Evolutionary conservation across 345 rosid species (phyloP).

Genomic region (Dipteronia sinensis): DNA sequence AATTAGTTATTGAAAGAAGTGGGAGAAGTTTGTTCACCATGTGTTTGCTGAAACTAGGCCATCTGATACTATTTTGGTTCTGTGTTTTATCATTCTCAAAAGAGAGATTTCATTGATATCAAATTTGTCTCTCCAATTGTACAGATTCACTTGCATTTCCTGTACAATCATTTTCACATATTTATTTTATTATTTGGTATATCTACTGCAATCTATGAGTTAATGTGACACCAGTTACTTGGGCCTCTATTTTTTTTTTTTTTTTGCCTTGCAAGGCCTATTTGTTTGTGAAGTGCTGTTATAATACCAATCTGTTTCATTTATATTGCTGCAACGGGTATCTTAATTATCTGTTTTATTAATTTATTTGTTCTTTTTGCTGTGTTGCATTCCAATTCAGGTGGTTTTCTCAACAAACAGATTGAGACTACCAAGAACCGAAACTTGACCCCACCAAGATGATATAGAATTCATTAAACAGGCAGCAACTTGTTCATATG

Average conservation of each 20-base stretch:
- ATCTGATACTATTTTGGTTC: neutral
- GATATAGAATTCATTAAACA: conserved; percentile 15
- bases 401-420: conserved; percentile 47
- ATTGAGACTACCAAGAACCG: conserved; percentile 29
- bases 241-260: no score
- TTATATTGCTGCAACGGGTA: neutral
- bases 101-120: neutral
- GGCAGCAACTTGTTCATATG: neutral
- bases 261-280: neutral
- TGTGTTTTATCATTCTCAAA: neutral
- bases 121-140: neutral
- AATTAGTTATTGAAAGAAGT: neutral
- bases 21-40: neutral
- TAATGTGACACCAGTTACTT: neutral
- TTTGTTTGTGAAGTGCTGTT: neutral
- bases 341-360: neutral
- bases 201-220: neutral
- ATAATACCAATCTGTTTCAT: neutral
- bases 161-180: neutral
- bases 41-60: neutral
- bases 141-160: neutral
- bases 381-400: conserved; percentile 29
- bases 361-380: neutral
- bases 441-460: conserved; percentile 35
- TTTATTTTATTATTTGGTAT: neutral